Evolutionary conservation across 2,329 filamentous ascomycete species (phyloP).

Genomic region (Graphiopsis chlorocephala): DNA sequence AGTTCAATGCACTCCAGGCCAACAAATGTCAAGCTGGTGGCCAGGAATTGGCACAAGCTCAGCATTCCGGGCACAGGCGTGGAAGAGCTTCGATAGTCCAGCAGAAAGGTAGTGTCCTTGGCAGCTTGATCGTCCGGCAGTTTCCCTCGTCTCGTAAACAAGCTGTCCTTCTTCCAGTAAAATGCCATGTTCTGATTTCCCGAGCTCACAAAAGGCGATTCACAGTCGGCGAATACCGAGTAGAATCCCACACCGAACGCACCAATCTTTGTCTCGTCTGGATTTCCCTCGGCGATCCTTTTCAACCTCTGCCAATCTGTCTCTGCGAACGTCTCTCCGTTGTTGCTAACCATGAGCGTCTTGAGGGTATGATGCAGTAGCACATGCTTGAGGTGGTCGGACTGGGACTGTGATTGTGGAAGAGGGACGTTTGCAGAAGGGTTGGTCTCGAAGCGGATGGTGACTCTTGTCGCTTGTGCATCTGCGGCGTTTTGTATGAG

Average conservation of each 20-base stretch:
- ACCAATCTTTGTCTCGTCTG: conserved; percentile 97
- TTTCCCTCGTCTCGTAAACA: conserved; percentile 85
- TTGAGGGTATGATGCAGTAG: conserved; percentile 82
- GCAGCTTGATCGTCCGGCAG: conserved; percentile 62
- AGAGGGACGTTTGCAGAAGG: conserved; percentile 75
- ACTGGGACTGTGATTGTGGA: conserved; percentile 63
- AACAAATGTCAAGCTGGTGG: conserved; percentile 94
- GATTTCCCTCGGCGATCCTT: conserved; percentile 97
- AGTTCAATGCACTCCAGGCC: conserved; percentile 83
- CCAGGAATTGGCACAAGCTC: conserved; percentile 85
- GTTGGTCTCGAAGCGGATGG: conserved; percentile 86
- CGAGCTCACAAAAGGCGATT: conserved; percentile 94
- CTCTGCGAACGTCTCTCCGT: conserved; percentile 81
- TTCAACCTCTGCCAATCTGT: conserved; percentile 94
- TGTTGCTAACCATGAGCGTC: conserved; percentile 86
- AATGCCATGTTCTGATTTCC: conserved; percentile 94
- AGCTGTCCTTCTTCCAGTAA: conserved; percentile 98
- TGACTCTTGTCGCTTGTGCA: conserved; percentile 84
- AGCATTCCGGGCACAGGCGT: conserved; percentile 83
- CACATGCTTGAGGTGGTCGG: conserved; percentile 75
- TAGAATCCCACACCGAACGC: conserved; percentile 99
- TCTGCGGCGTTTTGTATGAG: conserved; percentile 98
- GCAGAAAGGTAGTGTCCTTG: conserved; percentile 75
- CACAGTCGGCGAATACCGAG: conserved; percentile 96
- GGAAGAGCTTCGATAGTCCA: conserved; percentile 87